phyloP scores from a whole-genome alignment of 2,329 filamentous ascomycete genomes.

The Talaromyces verruculosus region DNA sequence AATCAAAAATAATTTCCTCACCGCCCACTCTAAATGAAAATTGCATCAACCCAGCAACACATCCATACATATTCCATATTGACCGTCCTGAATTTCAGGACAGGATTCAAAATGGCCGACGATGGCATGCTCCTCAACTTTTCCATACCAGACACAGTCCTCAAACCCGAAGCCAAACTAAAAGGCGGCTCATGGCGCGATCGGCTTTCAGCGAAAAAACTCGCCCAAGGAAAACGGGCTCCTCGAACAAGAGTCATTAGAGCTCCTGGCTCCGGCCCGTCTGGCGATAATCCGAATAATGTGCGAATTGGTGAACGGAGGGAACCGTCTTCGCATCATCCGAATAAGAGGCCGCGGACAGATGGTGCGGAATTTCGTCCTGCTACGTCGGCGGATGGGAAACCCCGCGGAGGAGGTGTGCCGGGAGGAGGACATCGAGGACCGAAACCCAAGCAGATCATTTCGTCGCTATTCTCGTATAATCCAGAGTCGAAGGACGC shows the following conservation, averaged over 20 bases:
- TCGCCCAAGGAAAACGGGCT: slow-evolving; percentile 53
- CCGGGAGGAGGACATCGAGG: slow-evolving; percentile 13
- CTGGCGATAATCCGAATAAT: slow-evolving; percentile 35
- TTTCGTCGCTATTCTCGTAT: slow-evolving; percentile 89
- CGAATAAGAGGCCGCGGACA: slow-evolving; percentile 44
- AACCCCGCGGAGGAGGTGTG: slow-evolving; percentile 17
- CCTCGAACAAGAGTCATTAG: slow-evolving; percentile 19
- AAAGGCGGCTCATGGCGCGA: slow-evolving; percentile 95
- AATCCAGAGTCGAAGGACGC: slow-evolving; percentile 74
- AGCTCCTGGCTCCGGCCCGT: slow-evolving; percentile 19
- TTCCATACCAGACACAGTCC: slow-evolving; percentile 64
- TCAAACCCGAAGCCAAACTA: slow-evolving; percentile 63
- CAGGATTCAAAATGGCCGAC: slow-evolving; percentile 68
- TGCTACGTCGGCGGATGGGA: slow-evolving; percentile 19
- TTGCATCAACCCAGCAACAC: background rate
- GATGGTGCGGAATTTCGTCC: slow-evolving; percentile 40
- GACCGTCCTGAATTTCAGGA: background rate
- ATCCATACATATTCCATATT: background rate
- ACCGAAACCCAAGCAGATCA: slow-evolving; percentile 59
- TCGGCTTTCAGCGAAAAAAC: slow-evolving; percentile 75
- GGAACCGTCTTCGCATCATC: slow-evolving; percentile 21
- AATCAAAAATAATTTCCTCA: slow-evolving; percentile 22
- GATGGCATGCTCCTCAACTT: slow-evolving; percentile 96
- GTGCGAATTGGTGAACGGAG: slow-evolving; percentile 29
- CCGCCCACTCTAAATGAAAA: slow-evolving; percentile 14